Conservation (phyloP, 495 filamentous ascomycete species). For the Hypoxylon fuscum region DNA sequence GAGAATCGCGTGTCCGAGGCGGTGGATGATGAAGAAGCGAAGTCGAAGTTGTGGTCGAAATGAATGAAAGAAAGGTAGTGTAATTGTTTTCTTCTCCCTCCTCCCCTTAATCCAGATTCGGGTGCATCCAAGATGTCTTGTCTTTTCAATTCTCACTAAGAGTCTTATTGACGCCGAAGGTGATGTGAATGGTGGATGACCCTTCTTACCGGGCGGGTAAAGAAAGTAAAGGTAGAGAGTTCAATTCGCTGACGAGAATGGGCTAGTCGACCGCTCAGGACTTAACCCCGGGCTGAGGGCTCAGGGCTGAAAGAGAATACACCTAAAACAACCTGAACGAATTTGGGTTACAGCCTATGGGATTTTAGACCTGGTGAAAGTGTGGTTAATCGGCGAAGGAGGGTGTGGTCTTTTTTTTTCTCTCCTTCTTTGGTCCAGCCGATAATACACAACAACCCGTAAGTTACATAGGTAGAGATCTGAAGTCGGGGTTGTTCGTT, state of each 20-base stretch:
- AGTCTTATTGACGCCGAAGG: slow-evolving; percentile 24
- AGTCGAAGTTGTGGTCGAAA: slow-evolving; percentile 27
- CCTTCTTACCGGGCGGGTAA: slow-evolving; percentile 37
- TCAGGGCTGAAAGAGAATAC: slow-evolving; percentile 31
- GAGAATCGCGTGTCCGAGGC: slow-evolving; percentile 14
- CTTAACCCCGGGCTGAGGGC: slow-evolving; percentile 24
- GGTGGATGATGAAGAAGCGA: slow-evolving; percentile 16
- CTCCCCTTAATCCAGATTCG: slow-evolving; percentile 16
- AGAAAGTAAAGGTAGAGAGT: slow-evolving; percentile 35
- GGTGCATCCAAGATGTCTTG: not conserved
- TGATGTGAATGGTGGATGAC: slow-evolving; percentile 38
- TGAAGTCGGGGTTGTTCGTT: slow-evolving; percentile 32
- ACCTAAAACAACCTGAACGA: no score
- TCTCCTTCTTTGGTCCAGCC: slow-evolving; percentile 12
- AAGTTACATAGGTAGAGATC: slow-evolving; percentile 30
- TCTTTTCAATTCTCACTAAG: slow-evolving; percentile 30
- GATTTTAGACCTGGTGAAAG: slow-evolving; percentile 26
- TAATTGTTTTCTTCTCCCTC: slow-evolving; percentile 5
- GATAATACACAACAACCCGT: not conserved
- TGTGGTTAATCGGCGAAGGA: slow-evolving; percentile 30
- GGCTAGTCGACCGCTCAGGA: slow-evolving; percentile 27
- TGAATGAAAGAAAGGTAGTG: slow-evolving; percentile 20
- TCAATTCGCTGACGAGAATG: slow-evolving; percentile 41
- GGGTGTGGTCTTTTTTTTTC: no score
- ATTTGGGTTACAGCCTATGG: slow-evolving; percentile 40